Conservation (phyloP, 2,329 filamentous ascomycete genomes). For the Microsporum ferrugineum region DNA sequence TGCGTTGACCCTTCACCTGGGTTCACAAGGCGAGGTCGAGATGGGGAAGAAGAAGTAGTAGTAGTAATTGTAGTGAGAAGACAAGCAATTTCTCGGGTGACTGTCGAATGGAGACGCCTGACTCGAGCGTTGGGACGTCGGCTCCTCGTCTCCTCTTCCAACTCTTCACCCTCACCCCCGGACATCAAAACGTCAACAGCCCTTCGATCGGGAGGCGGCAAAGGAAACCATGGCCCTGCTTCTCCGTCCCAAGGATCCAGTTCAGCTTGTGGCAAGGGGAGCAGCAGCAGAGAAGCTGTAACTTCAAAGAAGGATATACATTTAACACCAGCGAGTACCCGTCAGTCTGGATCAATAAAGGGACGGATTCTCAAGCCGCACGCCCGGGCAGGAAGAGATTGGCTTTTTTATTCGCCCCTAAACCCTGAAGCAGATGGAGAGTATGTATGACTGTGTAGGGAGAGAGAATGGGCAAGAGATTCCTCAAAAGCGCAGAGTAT, state of each 20-base stretch:
- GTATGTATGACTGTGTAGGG: neutral
- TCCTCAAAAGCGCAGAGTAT: neutral
- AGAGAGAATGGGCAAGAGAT: neutral
- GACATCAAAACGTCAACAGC: neutral
- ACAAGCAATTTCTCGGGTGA: neutral
- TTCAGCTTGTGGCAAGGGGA: neutral
- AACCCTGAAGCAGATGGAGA: neutral
- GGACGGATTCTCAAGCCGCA: constrained; percentile 3
- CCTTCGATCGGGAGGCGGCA: neutral
- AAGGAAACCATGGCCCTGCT: neutral
- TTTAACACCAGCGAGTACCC: neutral
- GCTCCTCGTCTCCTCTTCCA: too few species aligned
- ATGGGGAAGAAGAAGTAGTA: too few species aligned
- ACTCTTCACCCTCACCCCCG: neutral
- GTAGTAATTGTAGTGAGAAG: neutral
- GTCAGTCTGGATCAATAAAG: constrained; percentile 11
- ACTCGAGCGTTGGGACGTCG: neutral
- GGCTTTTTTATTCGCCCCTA: neutral
- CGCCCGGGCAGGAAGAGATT: neutral
- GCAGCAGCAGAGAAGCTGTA: neutral
- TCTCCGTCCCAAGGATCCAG: neutral
- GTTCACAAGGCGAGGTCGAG: neutral
- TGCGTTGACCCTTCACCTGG: neutral
- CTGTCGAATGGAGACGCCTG: neutral
- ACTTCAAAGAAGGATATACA: neutral